Conservation (phyloP, 2,329 filamentous ascomycete species). For the Colletotrichum acutatum region DNA sequence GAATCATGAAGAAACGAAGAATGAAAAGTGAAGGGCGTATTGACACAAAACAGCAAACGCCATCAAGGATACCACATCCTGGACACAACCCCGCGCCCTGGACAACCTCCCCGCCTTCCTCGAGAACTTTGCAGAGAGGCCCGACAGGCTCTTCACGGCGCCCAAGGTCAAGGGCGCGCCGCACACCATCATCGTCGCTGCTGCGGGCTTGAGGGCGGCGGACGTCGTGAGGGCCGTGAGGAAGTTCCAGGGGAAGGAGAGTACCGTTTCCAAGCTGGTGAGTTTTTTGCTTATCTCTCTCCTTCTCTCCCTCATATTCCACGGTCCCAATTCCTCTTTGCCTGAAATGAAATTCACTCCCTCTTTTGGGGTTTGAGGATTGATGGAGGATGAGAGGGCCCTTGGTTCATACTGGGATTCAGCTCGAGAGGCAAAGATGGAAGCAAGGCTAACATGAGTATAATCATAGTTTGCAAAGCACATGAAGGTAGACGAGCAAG, state of each 20-base stretch:
- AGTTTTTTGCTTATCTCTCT: slow-evolving; percentile 30
- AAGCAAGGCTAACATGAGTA: slow-evolving; percentile 14
- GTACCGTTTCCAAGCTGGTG: slow-evolving; percentile 83
- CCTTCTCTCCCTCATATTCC: not conserved
- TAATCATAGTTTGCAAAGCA: slow-evolving; percentile 84
- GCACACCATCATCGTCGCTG: slow-evolving; percentile 90
- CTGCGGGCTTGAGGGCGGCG: slow-evolving; percentile 85
- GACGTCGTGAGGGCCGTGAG: slow-evolving; percentile 82
- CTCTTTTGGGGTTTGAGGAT: not conserved
- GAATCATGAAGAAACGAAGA: not conserved
- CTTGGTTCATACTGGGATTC: too few species aligned
- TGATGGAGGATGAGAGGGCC: too few species aligned
- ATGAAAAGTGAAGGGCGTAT: not conserved
- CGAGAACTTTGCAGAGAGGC: slow-evolving; percentile 70
- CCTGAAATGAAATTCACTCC: not conserved
- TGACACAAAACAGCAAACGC: slow-evolving; percentile 65
- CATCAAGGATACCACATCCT: slow-evolving; percentile 84
- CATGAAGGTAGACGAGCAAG: slow-evolving; percentile 91
- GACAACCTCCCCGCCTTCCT: slow-evolving; percentile 84
- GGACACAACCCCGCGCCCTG: slow-evolving; percentile 72
- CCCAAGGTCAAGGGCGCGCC: slow-evolving; percentile 77
- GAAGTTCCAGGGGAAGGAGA: slow-evolving; percentile 82
- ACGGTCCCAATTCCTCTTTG: too few species aligned
- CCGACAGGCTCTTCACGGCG: slow-evolving; percentile 69
- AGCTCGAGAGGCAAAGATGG: not conserved